These are phyloP conservation scores for Diospyros lotus DNA, from an alignment of 148 eudicot species.

Conservation along the genomic window DNA sequence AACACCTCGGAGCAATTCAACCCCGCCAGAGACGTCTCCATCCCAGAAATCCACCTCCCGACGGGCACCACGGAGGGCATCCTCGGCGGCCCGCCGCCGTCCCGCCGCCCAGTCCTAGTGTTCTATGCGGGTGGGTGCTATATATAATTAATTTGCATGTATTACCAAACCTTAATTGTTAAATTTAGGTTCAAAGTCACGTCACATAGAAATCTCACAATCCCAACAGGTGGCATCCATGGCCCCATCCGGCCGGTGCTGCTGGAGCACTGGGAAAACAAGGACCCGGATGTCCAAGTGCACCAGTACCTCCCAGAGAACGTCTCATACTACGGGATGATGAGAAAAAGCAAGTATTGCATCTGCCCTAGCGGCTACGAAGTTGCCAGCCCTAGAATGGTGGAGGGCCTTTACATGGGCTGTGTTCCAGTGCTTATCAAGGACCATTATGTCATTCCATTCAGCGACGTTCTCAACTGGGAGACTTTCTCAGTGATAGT, in stretches of 20 bases:
- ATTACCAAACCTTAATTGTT: too few relatives aligned
- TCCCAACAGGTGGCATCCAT: constrained; percentile 5
- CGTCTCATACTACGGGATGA: constrained; percentile 3
- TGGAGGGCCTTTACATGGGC: constrained; percentile 18
- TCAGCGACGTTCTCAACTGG: constrained; percentile 18
- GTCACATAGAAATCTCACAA: too few relatives aligned
- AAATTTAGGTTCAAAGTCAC: too few relatives aligned
- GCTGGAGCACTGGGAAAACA: constrained; percentile 14
- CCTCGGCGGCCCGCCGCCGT: constrained; percentile 15
- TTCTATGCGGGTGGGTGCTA: constrained; percentile 2
- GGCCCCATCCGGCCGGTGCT: constrained; percentile 14
- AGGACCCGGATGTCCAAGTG: constrained; percentile 6
- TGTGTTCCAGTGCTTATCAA: constrained; percentile 16
- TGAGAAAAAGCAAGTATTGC: constrained; percentile 13
- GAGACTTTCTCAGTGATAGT: constrained; percentile 1
- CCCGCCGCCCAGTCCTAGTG: not conserved
- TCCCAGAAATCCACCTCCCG: constrained; percentile 17
- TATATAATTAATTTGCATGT: too few relatives aligned
- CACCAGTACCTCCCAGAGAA: constrained; percentile 13
- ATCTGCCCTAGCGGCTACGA: constrained; percentile 18
- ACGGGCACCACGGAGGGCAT: constrained; percentile 9
- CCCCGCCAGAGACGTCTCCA: constrained; percentile 12
- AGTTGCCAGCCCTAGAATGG: constrained; percentile 15
- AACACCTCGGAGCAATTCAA: constrained; percentile 16
- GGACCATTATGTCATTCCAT: constrained; percentile 12